Conservation (phyloP, 352 stramenopile species). For the Phytopythium cucurbitacearum region DNA sequence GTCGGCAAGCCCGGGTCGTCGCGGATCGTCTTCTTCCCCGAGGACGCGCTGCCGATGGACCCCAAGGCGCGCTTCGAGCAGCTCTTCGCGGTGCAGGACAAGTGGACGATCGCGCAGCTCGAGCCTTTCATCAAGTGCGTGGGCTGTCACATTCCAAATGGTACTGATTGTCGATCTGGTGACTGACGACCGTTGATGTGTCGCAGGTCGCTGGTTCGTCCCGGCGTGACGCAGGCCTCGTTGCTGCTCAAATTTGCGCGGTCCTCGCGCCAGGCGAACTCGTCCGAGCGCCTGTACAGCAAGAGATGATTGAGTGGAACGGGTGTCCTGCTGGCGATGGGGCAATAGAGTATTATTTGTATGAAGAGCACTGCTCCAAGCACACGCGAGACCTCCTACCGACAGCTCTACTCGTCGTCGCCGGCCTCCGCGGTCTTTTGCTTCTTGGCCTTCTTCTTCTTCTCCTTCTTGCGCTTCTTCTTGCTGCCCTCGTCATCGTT, state of each 20-base stretch:
- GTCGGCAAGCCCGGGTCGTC: not conserved
- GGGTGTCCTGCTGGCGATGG: no score
- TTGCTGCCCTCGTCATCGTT: conserved; percentile 45
- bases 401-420: conserved; percentile 16
- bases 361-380: not conserved
- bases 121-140: conserved; percentile 81
- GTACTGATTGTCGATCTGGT: not conserved
- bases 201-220: conserved; percentile 52
- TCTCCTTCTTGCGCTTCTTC: conserved; percentile 68
- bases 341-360: no score
- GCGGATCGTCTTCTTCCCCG: conserved; percentile 61
- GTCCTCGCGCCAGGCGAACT: conserved; percentile 71
- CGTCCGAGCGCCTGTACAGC: conserved; percentile 70
- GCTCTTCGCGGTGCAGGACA: conserved; percentile 77
- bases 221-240: conserved; percentile 64
- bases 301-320: conserved; percentile 24
- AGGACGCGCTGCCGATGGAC: conserved; percentile 59
- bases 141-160: not conserved
- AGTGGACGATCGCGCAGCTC: conserved; percentile 77
- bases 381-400: conserved; percentile 7
- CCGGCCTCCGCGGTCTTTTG: conserved; percentile 16
- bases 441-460: conserved; percentile 59
- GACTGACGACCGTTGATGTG: not conserved
- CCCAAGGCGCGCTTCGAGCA: conserved; percentile 73
- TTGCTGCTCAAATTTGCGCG: conserved; percentile 79